Evolutionary conservation across 2,329 filamentous ascomycete genomes (phyloP).

Genomic region (Fusarium multiceps): DNA sequence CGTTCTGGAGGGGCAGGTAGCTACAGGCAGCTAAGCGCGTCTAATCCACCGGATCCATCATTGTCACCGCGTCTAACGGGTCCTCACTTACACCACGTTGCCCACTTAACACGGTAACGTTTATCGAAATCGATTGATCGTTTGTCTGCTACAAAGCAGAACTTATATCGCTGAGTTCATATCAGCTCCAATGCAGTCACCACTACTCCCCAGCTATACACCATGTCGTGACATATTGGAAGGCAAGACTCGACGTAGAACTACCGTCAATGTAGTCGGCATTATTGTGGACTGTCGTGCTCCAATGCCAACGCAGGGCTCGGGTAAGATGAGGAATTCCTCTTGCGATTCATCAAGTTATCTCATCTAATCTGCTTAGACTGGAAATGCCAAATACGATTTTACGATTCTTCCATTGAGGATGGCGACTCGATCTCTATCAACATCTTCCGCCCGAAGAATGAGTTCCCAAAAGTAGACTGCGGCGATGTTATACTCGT

Average conservation of each 20-base stretch:
- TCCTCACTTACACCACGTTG: slow-evolving; percentile 14
- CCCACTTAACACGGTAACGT: slow-evolving; percentile 15
- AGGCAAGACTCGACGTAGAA: slow-evolving; percentile 45
- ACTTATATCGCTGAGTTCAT: slow-evolving; percentile 8
- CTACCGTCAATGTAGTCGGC: slow-evolving; percentile 71
- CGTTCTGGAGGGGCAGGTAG: slow-evolving; percentile 1
- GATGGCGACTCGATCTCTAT: slow-evolving; percentile 58
- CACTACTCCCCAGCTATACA: slow-evolving; percentile 42
- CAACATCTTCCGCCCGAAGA: slow-evolving; percentile 68
- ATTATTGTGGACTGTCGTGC: slow-evolving; percentile 73
- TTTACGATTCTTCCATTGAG: slow-evolving; percentile 69
- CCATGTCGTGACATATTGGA: slow-evolving; percentile 58
- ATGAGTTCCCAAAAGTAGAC: slow-evolving; percentile 60
- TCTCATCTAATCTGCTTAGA: slow-evolving; percentile 54
- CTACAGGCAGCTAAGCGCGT: slow-evolving; percentile 26
- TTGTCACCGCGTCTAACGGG: slow-evolving; percentile 29
- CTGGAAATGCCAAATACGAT: slow-evolving; percentile 68
- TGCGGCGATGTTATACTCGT: slow-evolving; percentile 58
- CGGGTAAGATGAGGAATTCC: slow-evolving; percentile 56
- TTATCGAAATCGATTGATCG: background rate
- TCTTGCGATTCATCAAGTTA: background rate
- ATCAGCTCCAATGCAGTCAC: slow-evolving; percentile 13
- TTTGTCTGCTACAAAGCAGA: slow-evolving; percentile 1
- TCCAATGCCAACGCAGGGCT: slow-evolving; percentile 61
- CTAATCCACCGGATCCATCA: background rate